Evolutionary conservation across 1,284 basidiomycete species (phyloP), one percentile per base, ranked within the genome.

Genomic region (Gastroboletus turbinatus): DNA sequence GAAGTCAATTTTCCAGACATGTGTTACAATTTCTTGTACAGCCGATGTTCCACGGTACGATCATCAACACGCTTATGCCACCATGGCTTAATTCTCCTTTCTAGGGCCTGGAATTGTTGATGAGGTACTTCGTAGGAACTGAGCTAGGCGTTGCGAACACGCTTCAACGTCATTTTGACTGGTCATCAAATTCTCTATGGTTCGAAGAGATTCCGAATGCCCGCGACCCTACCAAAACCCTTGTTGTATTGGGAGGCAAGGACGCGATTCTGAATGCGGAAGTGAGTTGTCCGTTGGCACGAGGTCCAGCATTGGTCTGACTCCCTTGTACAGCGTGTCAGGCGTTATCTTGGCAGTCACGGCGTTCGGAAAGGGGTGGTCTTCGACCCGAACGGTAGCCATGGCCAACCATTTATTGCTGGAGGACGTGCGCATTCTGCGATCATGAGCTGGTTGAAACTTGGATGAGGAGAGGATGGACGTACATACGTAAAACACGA

Each of bases 141-240:
- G 94, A 96, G 71, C 75, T 95, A 5, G 94, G 94, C 16, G 85
- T 92, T 52, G 90, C 91, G 14, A 90, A 94, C 70, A 83, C 92
- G 58, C 80, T 96, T 46, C 88, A 90, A 65, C 81, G 92, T 17
- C 83, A 91, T 67, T 94, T 93, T 68, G 87, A 89, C 66, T 95
- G 92, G 93, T 79, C 84, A 32, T 84, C 88, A n/a, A 96, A 96
- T 68, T 87, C 90, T 7, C 77, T 96, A 14, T 96, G 90, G 83
- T 89, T 85, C 58, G 90, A 94, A 70, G 90, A 96, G 63, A 94
- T 96, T 43, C 92, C 92, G 0, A 80, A 90, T 64, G 85, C 86
- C 14, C 73, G 79, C 39, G 82, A 90, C 67, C 79, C 81, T 2
- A 63, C 74, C 53, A 79, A 83, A 73, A 78, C 82, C 16, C 63